phyloP scores from a whole-genome alignment of 2,329 filamentous ascomycete species.

The Kalaharituber pfeilii region DNA sequence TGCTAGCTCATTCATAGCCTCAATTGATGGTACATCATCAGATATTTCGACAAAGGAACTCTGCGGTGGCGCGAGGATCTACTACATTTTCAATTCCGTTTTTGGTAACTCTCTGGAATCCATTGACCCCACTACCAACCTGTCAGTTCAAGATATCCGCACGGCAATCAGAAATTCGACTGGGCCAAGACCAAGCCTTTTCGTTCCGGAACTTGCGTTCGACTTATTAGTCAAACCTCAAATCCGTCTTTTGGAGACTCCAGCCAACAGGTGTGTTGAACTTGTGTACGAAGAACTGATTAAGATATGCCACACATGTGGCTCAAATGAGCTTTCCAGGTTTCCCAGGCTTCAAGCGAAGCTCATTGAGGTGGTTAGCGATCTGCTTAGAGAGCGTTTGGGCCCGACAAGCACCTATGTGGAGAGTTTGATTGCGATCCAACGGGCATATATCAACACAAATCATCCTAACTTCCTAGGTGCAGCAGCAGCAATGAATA shows the following conservation, averaged over 20 bases:
- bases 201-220: slow-evolving; percentile 94
- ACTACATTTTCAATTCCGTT: slow-evolving; percentile 98
- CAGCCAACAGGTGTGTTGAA: slow-evolving; percentile 91
- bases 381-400: slow-evolving; percentile 77
- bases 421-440: slow-evolving; percentile 90
- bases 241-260: slow-evolving; percentile 89
- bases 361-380: slow-evolving; percentile 93
- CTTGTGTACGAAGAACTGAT: slow-evolving; percentile 97
- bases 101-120: slow-evolving; percentile 93
- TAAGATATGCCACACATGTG: slow-evolving; percentile 98
- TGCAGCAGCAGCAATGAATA: slow-evolving; percentile 90
- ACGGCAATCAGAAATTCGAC: slow-evolving; percentile 97
- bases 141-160: slow-evolving; percentile 84
- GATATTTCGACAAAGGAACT: slow-evolving; percentile 98
- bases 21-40: slow-evolving; percentile 94
- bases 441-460: slow-evolving; percentile 97
- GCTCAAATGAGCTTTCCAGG: slow-evolving; percentile 77
- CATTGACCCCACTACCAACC: slow-evolving; percentile 88
- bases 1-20: slow-evolving; percentile 92
- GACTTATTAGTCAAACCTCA: slow-evolving; percentile 95
- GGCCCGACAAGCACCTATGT: slow-evolving; percentile 83
- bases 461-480: slow-evolving; percentile 98
- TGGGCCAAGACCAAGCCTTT: slow-evolving; percentile 82
- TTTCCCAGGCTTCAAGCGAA: slow-evolving; percentile 90
- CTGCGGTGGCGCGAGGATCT: slow-evolving; percentile 84